Evolutionary conservation across 2,329 filamentous ascomycete genomes (phyloP).

Genomic region (Mycosphaerelloides madeirae): DNA sequence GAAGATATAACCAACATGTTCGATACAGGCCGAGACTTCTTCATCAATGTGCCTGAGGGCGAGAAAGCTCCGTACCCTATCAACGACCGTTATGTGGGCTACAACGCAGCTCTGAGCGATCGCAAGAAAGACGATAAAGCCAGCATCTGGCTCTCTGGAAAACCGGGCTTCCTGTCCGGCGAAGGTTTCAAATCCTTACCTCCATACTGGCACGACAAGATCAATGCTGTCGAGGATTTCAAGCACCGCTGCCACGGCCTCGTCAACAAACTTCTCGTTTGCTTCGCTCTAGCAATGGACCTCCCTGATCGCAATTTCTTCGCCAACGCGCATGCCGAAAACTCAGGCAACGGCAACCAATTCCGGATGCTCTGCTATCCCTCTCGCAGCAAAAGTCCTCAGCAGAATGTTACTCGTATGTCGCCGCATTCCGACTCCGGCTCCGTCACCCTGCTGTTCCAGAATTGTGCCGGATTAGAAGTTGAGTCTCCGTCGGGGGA

Average conservation of each 20-base stretch:
- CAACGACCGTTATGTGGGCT: slow-evolving; percentile 18
- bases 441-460: slow-evolving; percentile 17
- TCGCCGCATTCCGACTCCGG: slow-evolving; percentile 19
- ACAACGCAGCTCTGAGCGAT: slow-evolving; percentile 17
- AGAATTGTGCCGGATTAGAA: slow-evolving; percentile 11
- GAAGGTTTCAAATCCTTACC: slow-evolving; percentile 11
- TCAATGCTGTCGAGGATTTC: slow-evolving; percentile 18
- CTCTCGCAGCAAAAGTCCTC: slow-evolving; percentile 6
- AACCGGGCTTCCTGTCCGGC: slow-evolving; percentile 11
- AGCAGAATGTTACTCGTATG: slow-evolving; percentile 14
- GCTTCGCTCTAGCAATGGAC: slow-evolving; percentile 15
- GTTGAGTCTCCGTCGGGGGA: slow-evolving; percentile 7
- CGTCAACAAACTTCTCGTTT: slow-evolving; percentile 18
- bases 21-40: slow-evolving; percentile 5
- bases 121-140: slow-evolving; percentile 22
- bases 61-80: slow-evolving; percentile 18
- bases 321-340: slow-evolving; percentile 14
- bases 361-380: slow-evolving; percentile 12
- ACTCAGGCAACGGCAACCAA: slow-evolving; percentile 9
- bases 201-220: slow-evolving; percentile 20
- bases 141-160: slow-evolving; percentile 22
- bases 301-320: slow-evolving; percentile 14
- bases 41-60: slow-evolving; percentile 4
- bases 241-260: slow-evolving; percentile 21
- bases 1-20: slow-evolving; percentile 13